phyloP scores from a whole-genome alignment of 345 rosid genomes.

The Stellera chamaejasme region DNA sequence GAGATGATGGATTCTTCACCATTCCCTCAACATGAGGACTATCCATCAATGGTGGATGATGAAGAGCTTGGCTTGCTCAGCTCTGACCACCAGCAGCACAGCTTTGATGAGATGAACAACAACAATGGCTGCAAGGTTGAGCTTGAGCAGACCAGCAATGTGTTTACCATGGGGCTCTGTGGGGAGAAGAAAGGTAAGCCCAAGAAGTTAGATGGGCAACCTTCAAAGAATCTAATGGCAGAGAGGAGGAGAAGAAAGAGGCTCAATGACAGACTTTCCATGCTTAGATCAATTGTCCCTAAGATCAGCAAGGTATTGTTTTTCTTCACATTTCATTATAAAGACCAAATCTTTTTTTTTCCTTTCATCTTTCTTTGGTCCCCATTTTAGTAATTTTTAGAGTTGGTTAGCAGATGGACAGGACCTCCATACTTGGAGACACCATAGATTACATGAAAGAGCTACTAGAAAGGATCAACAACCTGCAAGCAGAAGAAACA shows the following conservation, averaged over 20 bases:
- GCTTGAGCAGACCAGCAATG: slow-evolving; percentile 19
- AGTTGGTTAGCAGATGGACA: slow-evolving; percentile 28
- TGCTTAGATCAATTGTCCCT: slow-evolving; percentile 91
- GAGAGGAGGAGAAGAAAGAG: slow-evolving; percentile 85
- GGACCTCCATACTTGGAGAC: slow-evolving; percentile 45
- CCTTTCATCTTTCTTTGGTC: slow-evolving; percentile 4
- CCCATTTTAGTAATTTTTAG: not conserved
- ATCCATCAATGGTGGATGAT: slow-evolving; percentile 37
- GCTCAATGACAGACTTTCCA: slow-evolving; percentile 72
- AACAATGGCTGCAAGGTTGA: slow-evolving; percentile 29
- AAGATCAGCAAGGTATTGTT: slow-evolving; percentile 80
- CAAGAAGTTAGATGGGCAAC: slow-evolving; percentile 73
- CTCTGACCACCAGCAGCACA: slow-evolving; percentile 11
- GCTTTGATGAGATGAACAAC: slow-evolving; percentile 25
- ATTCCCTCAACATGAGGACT: slow-evolving; percentile 24
- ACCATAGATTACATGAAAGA: slow-evolving; percentile 52
- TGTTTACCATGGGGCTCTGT: slow-evolving; percentile 29
- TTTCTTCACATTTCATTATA: slow-evolving; percentile 11
- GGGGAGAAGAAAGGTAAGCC: slow-evolving; percentile 33
- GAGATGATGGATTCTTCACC: slow-evolving; percentile 28
- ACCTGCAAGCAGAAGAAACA: slow-evolving; percentile 40
- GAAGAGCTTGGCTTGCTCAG: slow-evolving; percentile 30
- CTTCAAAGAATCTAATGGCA: slow-evolving; percentile 88
- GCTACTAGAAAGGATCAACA: slow-evolving; percentile 51
- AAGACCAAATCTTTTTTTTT: slow-evolving; percentile 12